These are phyloP conservation scores for Mollisia scopiformis DNA, from an alignment of 2,329 filamentous ascomycete species.

Conservation along the genomic window DNA sequence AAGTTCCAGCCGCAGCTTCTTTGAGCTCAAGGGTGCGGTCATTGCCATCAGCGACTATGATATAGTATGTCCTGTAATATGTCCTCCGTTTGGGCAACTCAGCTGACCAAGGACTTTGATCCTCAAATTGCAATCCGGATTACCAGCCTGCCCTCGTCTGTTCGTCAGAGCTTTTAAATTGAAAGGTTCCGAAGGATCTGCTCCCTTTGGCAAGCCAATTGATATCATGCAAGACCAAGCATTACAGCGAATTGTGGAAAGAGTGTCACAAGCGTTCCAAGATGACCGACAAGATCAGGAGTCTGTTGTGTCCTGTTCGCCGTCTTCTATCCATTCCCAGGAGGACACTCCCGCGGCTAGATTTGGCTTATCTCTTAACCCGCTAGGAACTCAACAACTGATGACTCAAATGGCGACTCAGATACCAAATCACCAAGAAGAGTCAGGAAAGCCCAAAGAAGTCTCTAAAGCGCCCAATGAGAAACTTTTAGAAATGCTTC, in stretches of 20 bases:
- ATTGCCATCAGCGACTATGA: neutral
- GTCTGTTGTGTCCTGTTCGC: neutral
- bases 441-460: too few relatives aligned
- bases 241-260: neutral
- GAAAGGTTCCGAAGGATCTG: constrained; percentile 26
- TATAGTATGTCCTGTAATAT: neutral
- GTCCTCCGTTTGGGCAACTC: neutral
- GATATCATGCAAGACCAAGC: constrained; percentile 17
- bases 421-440: too few relatives aligned
- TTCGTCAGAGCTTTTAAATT: constrained; percentile 1
- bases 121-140: neutral
- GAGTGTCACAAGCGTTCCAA: neutral
- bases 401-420: neutral
- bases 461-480: too few relatives aligned
- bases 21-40: neutral
- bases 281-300: neutral
- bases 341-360: neutral
- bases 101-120: neutral
- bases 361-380: neutral
- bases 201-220: constrained; percentile 31
- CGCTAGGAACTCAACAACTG: neutral
- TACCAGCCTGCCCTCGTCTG: neutral
- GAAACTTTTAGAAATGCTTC: too few relatives aligned
- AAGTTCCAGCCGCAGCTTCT: neutral
- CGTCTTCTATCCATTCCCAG: constrained; percentile 11